Evolutionary conservation across 169 alveolate genomes (phyloP), one percentile per base, ranked within the genome.

Genomic region (Plasmodium ovale): DNA sequence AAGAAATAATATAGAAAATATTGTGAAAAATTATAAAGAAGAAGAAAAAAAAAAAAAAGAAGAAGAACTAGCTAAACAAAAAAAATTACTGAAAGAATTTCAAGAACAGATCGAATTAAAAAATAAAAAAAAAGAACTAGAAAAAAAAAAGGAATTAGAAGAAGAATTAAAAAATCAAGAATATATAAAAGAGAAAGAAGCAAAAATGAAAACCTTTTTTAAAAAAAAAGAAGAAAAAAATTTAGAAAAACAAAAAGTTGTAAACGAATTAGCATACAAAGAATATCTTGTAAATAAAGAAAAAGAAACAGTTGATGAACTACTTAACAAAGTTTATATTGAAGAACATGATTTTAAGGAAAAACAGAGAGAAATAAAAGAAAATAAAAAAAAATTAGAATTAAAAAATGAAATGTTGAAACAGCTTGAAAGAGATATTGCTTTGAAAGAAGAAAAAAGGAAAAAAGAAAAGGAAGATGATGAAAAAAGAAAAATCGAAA

Each of bases 281-380:
- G 89, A 79, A 79, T 79, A 79, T 65, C 84, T 65, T 27, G 49
- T 79, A 31, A 64, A 56, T 65, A 79, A 79, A 79, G 89, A 79
- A 49, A 79, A 79, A 79, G 89, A 79, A 65, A 39, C 69, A 2
- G n/a, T 79, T 9, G 89, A 79, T 39, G 89, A 79, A 29, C 59
- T 79, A 27, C 69, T 79, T 6, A 65, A 79, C 29, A 79, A 79
- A 65, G 27, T 79, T 19, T 79, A 79, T 56, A 79, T 79, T 14
- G 89, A 79, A 49, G 89, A 79, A 65, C 89, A 79, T 56, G 82
- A 79, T 58, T 79, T 79, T 51, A 79, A 79, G 44, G 82, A 79
- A 65, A 79, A 39, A 39, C 89, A 79, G 33, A 79, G 49, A 79
- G 89, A 79, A 49, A 64, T 79, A 7, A 64, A 79, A 49, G 89